Evolutionary conservation across 1,284 basidiomycete species (phyloP), one percentile per base, ranked within the genome.

Genomic region (Wallemia ichthyophaga): DNA sequence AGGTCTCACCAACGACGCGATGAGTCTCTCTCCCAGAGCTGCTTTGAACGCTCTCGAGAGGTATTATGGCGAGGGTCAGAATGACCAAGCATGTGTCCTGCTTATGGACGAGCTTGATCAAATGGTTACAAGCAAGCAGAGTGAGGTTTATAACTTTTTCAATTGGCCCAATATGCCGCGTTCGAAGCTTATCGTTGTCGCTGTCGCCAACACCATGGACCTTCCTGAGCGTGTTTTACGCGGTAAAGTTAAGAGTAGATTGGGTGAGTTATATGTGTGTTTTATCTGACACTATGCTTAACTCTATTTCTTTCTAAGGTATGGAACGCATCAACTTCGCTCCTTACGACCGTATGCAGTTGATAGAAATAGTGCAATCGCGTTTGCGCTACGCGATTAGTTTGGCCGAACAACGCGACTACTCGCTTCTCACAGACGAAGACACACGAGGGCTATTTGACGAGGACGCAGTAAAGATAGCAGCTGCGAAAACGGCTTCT

Each of bases 101-200:
- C 73, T 98, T 25, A 95, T 98, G 85, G 92, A 98, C 68, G 92
- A 98, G 70, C 76, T 98, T 1, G 92, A 98, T 70, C 92, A 96
- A 69, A 76, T 98, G 28, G 80, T 98, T 63, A 96, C 92, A 0
- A 75, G 82, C 24, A 92, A 94, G 67, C 92, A 98, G 70, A 91
- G 96, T 64, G 92, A 98, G 1, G 85, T 98, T 48, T 98, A 98
- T 72, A 96, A 96, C 69, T 92, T 98, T 71, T 98, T 98, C 76
- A 96, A 96, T 69, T 98, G 94, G 92, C 94, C 92, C 1, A 91
- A 87, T 11, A 74, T 92, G 61, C 76, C 78, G 0, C 80, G 80
- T 17, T 86, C 84, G 59, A 83, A 84, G 66, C 76, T 99, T 17
- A 81, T 96, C 58, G 92, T 99, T 1, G 78, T 99, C 59, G 94